Conservation (phyloP, 257 asterid species). For the Linderniella brevidens region DNA sequence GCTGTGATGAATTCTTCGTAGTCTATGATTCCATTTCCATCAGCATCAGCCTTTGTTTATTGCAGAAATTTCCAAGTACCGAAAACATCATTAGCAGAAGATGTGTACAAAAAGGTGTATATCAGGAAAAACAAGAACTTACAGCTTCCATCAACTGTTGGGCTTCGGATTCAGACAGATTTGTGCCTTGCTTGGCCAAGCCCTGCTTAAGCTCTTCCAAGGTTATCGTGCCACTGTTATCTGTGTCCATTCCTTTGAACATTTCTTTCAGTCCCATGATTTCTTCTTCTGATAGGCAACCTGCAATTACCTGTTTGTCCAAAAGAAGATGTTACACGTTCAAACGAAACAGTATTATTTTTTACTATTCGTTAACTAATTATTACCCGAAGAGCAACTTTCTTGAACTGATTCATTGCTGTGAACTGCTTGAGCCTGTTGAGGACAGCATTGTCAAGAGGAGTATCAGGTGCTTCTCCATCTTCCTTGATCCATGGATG, state of each 20-base stretch:
- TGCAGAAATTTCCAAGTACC: too few relatives aligned
- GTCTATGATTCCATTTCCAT: conserved; percentile 10
- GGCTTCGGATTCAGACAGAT: conserved; percentile 28
- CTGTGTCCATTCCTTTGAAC: conserved; percentile 32
- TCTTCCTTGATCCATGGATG: conserved; percentile 64
- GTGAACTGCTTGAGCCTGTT: conserved; percentile 37
- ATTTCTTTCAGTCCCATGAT: conserved; percentile 30
- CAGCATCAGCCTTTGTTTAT: conserved; percentile 8
- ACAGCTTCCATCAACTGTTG: conserved; percentile 49
- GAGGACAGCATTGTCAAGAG: conserved; percentile 37
- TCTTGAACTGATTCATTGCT: conserved; percentile 44
- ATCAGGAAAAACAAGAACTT: conserved; percentile 9
- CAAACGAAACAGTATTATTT: not conserved
- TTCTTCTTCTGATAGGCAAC: conserved; percentile 36
- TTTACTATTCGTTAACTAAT: not conserved
- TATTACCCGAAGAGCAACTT: conserved; percentile 34
- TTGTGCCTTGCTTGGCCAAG: conserved; percentile 28
- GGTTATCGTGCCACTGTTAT: conserved; percentile 26
- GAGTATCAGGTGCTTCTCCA: conserved; percentile 46
- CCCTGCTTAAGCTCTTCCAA: conserved; percentile 34
- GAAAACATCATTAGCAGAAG: too few relatives aligned
- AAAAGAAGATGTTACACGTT: not conserved
- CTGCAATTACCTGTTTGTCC: conserved; percentile 32
- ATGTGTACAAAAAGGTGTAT: not conserved
- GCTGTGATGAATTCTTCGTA: conserved; percentile 10